Conservation (phyloP, 2,329 filamentous ascomycete species). For the Sclerotinia subarctica region DNA sequence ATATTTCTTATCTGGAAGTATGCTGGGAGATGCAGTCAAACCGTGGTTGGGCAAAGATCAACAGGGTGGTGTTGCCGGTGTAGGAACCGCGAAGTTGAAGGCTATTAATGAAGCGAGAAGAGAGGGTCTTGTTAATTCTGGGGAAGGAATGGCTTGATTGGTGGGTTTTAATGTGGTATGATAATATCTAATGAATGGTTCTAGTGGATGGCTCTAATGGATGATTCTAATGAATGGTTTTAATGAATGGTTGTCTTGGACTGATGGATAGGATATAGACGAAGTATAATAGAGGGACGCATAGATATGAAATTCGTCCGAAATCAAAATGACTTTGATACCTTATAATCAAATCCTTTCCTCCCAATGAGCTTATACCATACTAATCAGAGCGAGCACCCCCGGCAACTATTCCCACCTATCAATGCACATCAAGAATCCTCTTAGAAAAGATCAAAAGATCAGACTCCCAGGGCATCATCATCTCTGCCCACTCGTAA, state of each 20-base stretch:
- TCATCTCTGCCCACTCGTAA: background rate
- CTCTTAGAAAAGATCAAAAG: background rate
- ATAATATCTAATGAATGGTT: background rate
- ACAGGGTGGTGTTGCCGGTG: conserved; percentile 71
- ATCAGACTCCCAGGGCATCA: background rate
- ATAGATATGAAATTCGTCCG: background rate
- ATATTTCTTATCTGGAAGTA: conserved; percentile 82
- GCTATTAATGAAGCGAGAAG: conserved; percentile 55
- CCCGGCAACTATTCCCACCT: background rate
- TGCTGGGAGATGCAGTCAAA: conserved; percentile 85
- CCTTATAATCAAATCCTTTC: background rate
- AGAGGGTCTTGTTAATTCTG: conserved; percentile 29
- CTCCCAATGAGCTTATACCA: background rate
- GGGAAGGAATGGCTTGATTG: conserved; percentile 10
- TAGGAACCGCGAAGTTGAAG: conserved; percentile 82
- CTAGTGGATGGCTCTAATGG: background rate
- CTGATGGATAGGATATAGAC: background rate
- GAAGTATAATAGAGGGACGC: background rate
- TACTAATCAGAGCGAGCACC: too few relatives aligned
- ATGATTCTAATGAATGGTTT: background rate
- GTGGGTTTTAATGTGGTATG: background rate
- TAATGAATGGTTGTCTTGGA: background rate
- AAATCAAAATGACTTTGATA: background rate
- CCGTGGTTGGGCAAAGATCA: conserved; percentile 91
- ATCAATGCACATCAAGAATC: background rate